Evolutionary conservation across 2,329 filamentous ascomycete genomes (phyloP).

Genomic region (Penicillium sp.): DNA sequence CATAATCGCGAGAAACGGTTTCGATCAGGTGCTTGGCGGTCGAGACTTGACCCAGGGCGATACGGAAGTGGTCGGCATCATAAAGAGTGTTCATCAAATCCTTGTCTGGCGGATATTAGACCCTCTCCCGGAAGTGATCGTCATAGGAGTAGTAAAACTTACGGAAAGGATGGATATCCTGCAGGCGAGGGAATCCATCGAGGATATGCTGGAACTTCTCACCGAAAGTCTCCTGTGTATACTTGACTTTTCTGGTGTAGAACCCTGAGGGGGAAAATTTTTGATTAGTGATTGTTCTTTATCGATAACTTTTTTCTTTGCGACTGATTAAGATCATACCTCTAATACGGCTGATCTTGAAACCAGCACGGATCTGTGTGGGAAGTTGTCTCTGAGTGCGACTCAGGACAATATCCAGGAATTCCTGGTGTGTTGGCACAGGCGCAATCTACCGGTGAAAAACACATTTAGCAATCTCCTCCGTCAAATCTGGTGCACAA

Average conservation of each 20-base stretch:
- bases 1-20: conserved; percentile 93
- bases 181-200: conserved; percentile 85
- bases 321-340: no score
- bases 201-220: conserved; percentile 91
- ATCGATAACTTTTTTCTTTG: conserved; percentile 25
- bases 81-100: conserved; percentile 96
- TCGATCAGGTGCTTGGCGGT: conserved; percentile 96
- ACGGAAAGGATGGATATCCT: conserved; percentile 95
- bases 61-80: conserved; percentile 96
- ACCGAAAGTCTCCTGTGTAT: conserved; percentile 91
- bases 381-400: conserved; percentile 89
- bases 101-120: conserved; percentile 51
- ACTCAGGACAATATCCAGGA: conserved; percentile 94
- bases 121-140: conserved; percentile 2
- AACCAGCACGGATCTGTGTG: conserved; percentile 92
- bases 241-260: conserved; percentile 98
- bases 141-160: conserved; percentile 28
- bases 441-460: conserved; percentile 63
- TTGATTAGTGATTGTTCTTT: conserved; percentile 30
- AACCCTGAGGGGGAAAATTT: conserved; percentile 58
- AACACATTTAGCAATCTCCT: conserved; percentile 35
- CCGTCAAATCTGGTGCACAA: background rate
- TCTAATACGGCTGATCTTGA: conserved; percentile 92
- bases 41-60: conserved; percentile 91
- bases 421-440: conserved; percentile 89